Evolutionary conservation across 78 protist species (phyloP), one percentile per base, ranked within the genome.

Genomic region (Guillardia theta): DNA sequence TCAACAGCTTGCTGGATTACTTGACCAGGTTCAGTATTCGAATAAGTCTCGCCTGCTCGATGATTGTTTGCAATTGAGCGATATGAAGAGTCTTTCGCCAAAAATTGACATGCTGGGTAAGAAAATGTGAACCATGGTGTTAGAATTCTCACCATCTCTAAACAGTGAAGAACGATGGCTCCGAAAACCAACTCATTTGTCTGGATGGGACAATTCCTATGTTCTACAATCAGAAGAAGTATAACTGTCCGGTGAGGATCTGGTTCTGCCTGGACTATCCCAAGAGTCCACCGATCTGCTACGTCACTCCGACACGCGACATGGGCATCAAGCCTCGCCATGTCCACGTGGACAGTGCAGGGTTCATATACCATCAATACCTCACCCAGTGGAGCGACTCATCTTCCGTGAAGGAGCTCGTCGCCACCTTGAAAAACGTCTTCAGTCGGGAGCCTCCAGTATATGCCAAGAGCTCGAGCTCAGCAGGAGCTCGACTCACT

Each of bases 261-360:
- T 70, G 83, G 83, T 43, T 70, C 10, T 15, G 9, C 27, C 83
- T 22, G 1, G 83, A 70, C 83, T 70, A 70, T 6, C 83, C 83
- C 8, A 12, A 15, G 27, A 70, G 36, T 43, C 83, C 9, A 43
- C 83, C 83, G 10, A 70, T 24, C n/a, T 70, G 83, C 41, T 70
- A 70, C 41, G 83, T 70, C n/a, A 70, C 15, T 10, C 83, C 83
- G 41, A 70, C 83, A 15, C 83, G 22, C 83, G 83, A 70, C 41
- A 70, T 70, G 83, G 83, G 36, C 21, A 70, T 70, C 83, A 70
- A 70, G 22, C 83, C 83, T 3, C 83, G 83, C 36, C 83, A 70
- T 70, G 83, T 70, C 46, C 83, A 70, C 83, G 83, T 70, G 46
- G 83, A 70, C 83, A 24, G 41, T 6, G 83, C 83, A 33, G 83